phyloP scores from a whole-genome alignment of 306 rosid species.

The Quercus wislizeni region DNA sequence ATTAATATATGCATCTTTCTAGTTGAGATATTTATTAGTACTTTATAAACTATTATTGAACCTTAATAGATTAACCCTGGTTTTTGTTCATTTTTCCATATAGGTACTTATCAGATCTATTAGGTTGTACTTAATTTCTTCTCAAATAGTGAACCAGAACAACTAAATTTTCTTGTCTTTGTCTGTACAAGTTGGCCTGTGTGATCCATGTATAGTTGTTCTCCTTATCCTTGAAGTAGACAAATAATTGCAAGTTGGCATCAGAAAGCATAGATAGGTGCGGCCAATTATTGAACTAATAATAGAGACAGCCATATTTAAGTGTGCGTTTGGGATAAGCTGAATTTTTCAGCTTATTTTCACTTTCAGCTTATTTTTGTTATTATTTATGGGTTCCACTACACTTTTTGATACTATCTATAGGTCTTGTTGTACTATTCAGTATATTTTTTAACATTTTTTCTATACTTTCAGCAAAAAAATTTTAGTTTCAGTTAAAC shows the following conservation, averaged over 20 bases:
- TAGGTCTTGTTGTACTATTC: too few species aligned
- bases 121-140: not conserved
- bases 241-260: not conserved
- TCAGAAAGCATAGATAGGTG: not conserved
- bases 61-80: too few species aligned
- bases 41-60: not conserved
- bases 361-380: too few species aligned
- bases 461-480: too few species aligned
- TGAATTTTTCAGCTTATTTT: too few species aligned
- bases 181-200: not conserved
- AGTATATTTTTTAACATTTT: too few species aligned
- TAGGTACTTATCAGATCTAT: not conserved
- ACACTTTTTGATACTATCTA: too few species aligned
- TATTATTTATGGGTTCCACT: rapidly evolving
- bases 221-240: not conserved
- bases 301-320: too few species aligned
- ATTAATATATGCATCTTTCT: not conserved
- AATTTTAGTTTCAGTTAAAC: too few species aligned
- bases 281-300: not conserved
- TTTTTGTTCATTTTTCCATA: not conserved
- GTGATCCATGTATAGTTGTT: not conserved
- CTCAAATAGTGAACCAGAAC: not conserved
- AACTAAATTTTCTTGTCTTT: not conserved
- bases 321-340: too few species aligned
- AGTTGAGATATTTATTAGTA: not conserved